phyloP scores from a whole-genome alignment of 805 yeast species.

The Metschnikowia gruessii region DNA sequence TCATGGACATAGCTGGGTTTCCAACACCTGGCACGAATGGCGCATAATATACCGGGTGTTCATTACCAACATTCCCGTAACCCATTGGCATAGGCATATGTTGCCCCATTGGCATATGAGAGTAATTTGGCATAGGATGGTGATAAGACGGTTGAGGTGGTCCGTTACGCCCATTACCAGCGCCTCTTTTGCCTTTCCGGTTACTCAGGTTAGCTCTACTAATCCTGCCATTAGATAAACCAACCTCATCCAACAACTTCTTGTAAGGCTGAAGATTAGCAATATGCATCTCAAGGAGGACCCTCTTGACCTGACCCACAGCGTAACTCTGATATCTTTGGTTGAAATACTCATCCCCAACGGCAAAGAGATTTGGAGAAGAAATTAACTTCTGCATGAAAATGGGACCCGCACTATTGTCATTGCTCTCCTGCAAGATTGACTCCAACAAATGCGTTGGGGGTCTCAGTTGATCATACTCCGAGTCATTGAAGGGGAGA shows the following conservation, averaged over 20 bases:
- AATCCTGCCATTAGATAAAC: conserved; percentile 46
- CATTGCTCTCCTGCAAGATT: conserved; percentile 62
- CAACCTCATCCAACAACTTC: conserved; percentile 89
- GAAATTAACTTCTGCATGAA: conserved; percentile 79
- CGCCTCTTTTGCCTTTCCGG: conserved; percentile 24
- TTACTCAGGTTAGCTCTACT: conserved; percentile 27
- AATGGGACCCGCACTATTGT: conserved; percentile 49
- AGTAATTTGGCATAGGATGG: neutral
- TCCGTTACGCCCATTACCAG: conserved; percentile 4
- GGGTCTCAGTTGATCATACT: conserved; percentile 22
- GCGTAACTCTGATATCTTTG: conserved; percentile 51
- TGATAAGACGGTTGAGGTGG: neutral
- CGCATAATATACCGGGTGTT: neutral
- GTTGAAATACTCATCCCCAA: conserved; percentile 21
- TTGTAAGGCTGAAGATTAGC: conserved; percentile 67
- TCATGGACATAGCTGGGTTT: neutral
- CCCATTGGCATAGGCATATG: conserved; percentile 3
- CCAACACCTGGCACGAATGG: neutral
- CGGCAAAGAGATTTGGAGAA: conserved; percentile 53
- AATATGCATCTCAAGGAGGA: conserved; percentile 58
- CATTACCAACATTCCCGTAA: neutral
- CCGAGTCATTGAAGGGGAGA: conserved; percentile 42
- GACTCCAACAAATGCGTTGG: conserved; percentile 51
- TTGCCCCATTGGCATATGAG: neutral
- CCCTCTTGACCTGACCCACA: conserved; percentile 57